Base-by-base conservation (phyloP, 1,139 yeast species). In the Magnusiomyces suaveolens region DNA sequence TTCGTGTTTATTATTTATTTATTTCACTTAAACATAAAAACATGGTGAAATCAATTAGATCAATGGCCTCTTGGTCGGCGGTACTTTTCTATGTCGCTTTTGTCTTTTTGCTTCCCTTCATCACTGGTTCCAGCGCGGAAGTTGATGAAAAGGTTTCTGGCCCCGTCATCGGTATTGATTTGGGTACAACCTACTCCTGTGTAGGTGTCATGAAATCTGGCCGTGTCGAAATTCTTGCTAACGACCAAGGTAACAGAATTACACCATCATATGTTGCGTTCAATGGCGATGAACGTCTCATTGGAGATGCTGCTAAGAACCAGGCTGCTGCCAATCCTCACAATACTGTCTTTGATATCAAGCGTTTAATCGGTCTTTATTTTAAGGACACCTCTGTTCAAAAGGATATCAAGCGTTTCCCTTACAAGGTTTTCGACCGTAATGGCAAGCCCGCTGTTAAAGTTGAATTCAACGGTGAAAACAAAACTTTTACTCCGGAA, bases 131-230 rank as follows among this genome's bases (percentile, higher is more conserved):
- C 52, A 73, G 72, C 56, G 72, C 69, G 46, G 75, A 75, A 36
- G 82, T 69, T 33, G 68, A 67, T 50, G 74, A 70, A 54, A 78
- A 80, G 57, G 75, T 68, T 64, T 81, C 81, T 63, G 87, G 87
- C 60, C 82, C 87, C 48, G 87, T 82, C 47, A 84, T 85, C 65
- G 94, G 94, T 70, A 85, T 85, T 61, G 94, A 85, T 77, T 80
- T 89, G 71, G 96, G 96, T 66, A 82, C 87, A 52, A 87, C 96
- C 50, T 87, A 87, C 74, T 87, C 96, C 8, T 88, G 96, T 81
- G 96, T 88, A 52, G 96, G 95, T 68, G 95, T 87, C 50, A 87
- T 88, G 95, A 84, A 85, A 72, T 80, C 83, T 59, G 96, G 95
- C 62, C 83, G 87, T 67, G 96, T 89, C 57, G 96, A 87, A 73